These are phyloP conservation scores for Aegilops speltoides DNA, from an alignment of 176 grass and related monocot species.

Conservation along the genomic window DNA sequence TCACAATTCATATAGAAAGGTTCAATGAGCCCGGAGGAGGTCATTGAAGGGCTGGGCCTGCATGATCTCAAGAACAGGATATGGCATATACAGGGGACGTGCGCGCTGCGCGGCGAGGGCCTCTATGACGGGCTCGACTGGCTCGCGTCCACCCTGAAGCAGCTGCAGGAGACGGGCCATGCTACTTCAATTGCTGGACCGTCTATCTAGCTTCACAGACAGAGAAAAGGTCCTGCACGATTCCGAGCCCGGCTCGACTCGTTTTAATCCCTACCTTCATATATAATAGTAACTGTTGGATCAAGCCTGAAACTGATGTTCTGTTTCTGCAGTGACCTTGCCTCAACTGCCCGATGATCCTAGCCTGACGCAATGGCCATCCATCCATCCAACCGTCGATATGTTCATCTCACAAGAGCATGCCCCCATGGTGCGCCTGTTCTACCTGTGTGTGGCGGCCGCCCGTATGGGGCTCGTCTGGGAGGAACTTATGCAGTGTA, in stretches of 20 bases:
- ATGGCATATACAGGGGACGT: constrained; percentile 93
- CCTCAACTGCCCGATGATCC: background rate
- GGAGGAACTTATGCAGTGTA: background rate
- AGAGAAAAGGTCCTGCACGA: constrained; percentile 21
- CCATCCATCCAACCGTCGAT: background rate
- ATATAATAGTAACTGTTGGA: background rate
- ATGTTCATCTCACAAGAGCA: background rate
- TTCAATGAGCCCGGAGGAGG: constrained; percentile 78
- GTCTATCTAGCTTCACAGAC: constrained; percentile 37
- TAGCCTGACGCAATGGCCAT: background rate
- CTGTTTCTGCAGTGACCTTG: constrained; percentile 8
- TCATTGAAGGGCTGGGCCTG: constrained; percentile 67
- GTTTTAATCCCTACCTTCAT: background rate
- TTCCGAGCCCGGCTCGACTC: background rate
- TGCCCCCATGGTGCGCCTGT: background rate
- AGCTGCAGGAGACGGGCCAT: constrained; percentile 57
- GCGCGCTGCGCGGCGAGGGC: constrained; percentile 76
- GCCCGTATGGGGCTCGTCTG: background rate
- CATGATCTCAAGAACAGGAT: constrained; percentile 63
- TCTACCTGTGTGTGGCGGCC: background rate
- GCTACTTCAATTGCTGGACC: constrained; percentile 69
- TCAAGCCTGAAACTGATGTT: background rate
- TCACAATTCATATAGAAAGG: constrained; percentile 46
- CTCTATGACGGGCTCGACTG: constrained; percentile 95
- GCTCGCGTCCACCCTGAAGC: constrained; percentile 77